phyloP scores from a whole-genome alignment of 306 rosid genomes.

The Luffa acutangula region DNA sequence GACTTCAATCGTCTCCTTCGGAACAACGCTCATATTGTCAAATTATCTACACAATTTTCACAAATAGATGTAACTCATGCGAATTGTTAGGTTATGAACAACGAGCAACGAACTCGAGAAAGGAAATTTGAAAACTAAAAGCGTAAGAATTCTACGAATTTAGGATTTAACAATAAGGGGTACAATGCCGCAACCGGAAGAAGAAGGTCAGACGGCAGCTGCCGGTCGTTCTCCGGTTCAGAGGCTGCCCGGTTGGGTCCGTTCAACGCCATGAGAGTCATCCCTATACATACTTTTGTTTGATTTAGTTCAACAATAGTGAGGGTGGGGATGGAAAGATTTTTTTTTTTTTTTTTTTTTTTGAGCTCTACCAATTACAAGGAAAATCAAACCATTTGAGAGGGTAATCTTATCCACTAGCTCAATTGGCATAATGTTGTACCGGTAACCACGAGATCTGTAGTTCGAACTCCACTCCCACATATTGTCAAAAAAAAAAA shows the following conservation, averaged over 20 bases:
- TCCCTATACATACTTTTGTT: not conserved
- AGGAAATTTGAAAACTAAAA: not conserved
- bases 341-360: no score
- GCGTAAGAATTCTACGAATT: not conserved
- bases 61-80: not conserved
- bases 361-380: no score
- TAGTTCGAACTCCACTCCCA: no score
- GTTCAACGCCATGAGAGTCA: not conserved
- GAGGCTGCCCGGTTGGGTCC: not conserved
- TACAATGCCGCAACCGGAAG: not conserved
- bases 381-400: no score
- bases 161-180: not conserved
- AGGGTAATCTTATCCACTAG: no score
- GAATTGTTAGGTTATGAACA: not conserved
- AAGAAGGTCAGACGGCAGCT: not conserved
- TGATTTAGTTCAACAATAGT: no score
- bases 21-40: slow-evolving; percentile 48
- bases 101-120: not conserved
- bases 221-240: not conserved
- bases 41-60: not conserved
- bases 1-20: slow-evolving; percentile 87
- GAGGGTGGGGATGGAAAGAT: no score
- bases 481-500: no score
- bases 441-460: no score
- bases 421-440: no score